phyloP scores from a whole-genome alignment of 75 land plant genomes.

The Gnetum montanum region DNA sequence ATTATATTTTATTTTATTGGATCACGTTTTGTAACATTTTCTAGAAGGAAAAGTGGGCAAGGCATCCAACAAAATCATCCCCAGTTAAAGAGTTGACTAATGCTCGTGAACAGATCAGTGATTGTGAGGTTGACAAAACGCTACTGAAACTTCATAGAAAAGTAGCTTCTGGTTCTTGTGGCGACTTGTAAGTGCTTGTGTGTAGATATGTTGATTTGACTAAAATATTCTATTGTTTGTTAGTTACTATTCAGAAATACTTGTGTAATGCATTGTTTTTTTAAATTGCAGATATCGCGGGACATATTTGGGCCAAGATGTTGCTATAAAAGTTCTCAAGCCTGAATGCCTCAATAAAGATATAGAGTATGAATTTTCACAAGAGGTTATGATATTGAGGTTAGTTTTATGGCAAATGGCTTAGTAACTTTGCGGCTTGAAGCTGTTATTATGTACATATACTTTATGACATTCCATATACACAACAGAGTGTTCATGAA shows the following conservation, averaged over 20 bases:
- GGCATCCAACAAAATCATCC: constrained; percentile 33
- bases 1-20: too few species aligned
- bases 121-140: constrained; percentile 77
- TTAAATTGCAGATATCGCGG: constrained; percentile 48
- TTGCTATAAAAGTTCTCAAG: constrained; percentile 64
- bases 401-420: constrained; percentile 17
- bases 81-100: constrained; percentile 14
- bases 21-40: too few species aligned
- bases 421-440: too few species aligned
- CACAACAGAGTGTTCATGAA: too few species aligned
- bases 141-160: constrained; percentile 59
- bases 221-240: too few species aligned
- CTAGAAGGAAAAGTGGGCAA: constrained; percentile 44
- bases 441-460: too few species aligned
- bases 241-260: too few species aligned
- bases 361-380: constrained; percentile 46
- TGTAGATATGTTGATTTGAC: too few species aligned
- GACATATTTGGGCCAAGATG: constrained; percentile 62
- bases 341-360: constrained; percentile 52
- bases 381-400: constrained; percentile 65
- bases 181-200: constrained; percentile 76
- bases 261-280: too few species aligned
- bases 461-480: too few species aligned
- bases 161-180: constrained; percentile 85
- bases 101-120: constrained; percentile 14